phyloP scores from a whole-genome alignment of 2,329 filamentous ascomycete genomes.

The Pseudodiploospora longispora region DNA sequence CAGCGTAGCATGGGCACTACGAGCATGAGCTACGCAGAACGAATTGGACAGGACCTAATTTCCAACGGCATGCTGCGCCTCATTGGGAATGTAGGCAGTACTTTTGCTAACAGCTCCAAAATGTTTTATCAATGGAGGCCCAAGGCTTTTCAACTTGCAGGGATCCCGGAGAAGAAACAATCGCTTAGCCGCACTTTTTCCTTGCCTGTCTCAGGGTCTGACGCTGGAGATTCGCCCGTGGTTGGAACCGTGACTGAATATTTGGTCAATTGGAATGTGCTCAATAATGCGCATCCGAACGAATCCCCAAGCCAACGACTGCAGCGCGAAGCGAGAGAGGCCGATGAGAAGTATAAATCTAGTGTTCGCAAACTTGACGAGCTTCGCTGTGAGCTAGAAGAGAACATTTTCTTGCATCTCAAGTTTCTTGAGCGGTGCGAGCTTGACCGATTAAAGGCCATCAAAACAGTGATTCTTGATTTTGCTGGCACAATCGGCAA shows the following conservation, averaged over 20 bases:
- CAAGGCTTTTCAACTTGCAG: constrained; percentile 80
- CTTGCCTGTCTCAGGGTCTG: constrained; percentile 51
- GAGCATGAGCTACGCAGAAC: constrained; percentile 84
- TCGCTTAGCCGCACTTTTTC: constrained; percentile 67
- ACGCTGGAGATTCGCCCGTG: constrained; percentile 61
- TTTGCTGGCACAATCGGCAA: constrained; percentile 97
- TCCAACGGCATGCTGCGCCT: constrained; percentile 78
- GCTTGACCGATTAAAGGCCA: constrained; percentile 88
- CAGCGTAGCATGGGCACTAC: constrained; percentile 79
- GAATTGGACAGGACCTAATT: constrained; percentile 89
- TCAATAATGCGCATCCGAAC: constrained; percentile 77
- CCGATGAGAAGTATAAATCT: constrained; percentile 89
- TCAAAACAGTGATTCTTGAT: constrained; percentile 96
- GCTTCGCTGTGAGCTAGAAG: constrained; percentile 88
- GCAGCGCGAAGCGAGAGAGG: constrained; percentile 78
- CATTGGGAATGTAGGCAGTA: constrained; percentile 88
- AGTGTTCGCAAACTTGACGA: constrained; percentile 80
- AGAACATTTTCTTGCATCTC: constrained; percentile 85
- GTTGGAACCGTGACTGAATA: constrained; percentile 83
- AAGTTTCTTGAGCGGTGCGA: constrained; percentile 97
- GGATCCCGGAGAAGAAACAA: constrained; percentile 81
- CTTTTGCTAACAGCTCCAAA: constrained; percentile 93
- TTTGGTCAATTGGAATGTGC: constrained; percentile 82
- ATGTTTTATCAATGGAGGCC: constrained; percentile 97
- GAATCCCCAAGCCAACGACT: constrained; percentile 84